Percentiles rank a stretch among this genome's conserved stretches.
These are phyloP conservation scores for Aphanoascus verrucosus DNA, from an alignment of 2,329 filamentous ascomycete genomes.

Conservation along the genomic window DNA sequence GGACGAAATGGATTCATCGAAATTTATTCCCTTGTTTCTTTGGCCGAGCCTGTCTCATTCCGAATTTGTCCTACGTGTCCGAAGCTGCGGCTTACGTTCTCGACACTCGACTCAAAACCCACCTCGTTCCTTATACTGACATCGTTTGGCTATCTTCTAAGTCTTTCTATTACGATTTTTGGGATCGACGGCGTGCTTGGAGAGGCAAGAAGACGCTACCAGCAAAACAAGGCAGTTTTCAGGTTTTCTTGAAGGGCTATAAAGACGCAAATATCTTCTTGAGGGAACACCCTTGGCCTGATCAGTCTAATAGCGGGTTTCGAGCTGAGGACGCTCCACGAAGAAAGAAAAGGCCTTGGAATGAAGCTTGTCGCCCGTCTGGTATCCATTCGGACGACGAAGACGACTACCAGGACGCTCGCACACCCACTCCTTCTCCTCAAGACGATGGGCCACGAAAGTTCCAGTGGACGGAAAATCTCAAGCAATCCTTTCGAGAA, in stretches of 20 bases:
- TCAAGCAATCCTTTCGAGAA: conserved; percentile 89
- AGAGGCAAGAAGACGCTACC: conserved; percentile 78
- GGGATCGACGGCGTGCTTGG: conserved; percentile 81
- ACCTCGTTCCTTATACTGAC: conserved; percentile 92
- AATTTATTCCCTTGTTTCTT: conserved; percentile 98
- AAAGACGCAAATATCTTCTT: conserved; percentile 95
- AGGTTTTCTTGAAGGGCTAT: conserved; percentile 92
- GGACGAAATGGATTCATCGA: conserved; percentile 99
- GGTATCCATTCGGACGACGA: conserved; percentile 50
- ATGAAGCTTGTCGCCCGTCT: conserved; percentile 66
- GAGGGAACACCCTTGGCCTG: conserved; percentile 91
- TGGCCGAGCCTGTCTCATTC: conserved; percentile 86
- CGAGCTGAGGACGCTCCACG: conserved; percentile 56
- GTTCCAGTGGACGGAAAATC: conserved; percentile 74
- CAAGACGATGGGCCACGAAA: conserved; percentile 39
- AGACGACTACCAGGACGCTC: conserved; percentile 45
- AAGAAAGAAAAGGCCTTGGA: conserved; percentile 63
- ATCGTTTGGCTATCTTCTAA: conserved; percentile 91
- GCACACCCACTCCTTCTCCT: conserved; percentile 32
- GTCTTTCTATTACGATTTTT: conserved; percentile 96
- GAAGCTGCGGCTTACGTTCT: conserved; percentile 95
- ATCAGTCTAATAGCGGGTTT: conserved; percentile 64
- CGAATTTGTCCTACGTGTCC: conserved; percentile 93
- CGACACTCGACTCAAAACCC: conserved; percentile 76
- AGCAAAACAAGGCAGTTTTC: conserved; percentile 87